phyloP scores from a whole-genome alignment of 805 yeast genomes.

The Candida verbasci region DNA sequence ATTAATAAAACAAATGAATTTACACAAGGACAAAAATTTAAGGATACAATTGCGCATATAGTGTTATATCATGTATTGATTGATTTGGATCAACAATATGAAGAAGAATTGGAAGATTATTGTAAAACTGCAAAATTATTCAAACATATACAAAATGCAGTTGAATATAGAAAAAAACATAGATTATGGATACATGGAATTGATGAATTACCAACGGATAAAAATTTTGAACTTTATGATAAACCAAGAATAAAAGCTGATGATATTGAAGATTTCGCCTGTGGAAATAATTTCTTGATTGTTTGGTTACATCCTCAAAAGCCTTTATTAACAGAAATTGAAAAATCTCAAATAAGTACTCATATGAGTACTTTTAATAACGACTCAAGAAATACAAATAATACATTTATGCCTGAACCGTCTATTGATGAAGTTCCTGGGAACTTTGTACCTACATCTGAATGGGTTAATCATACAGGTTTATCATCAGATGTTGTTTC shows the following conservation, averaged over 20 bases:
- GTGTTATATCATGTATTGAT: conserved; percentile 21
- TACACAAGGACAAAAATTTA: conserved; percentile 12
- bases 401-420: conserved; percentile 1
- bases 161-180: conserved; percentile 20
- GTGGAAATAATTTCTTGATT: conserved; percentile 21
- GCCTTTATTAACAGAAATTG: conserved; percentile 13
- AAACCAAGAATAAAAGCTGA: conserved; percentile 1
- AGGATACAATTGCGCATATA: conserved; percentile 31
- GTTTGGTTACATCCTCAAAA: conserved; percentile 29
- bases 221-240: background rate
- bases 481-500: conserved; percentile 6
- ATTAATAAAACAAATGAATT: conserved; percentile 7
- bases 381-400: conserved; percentile 6
- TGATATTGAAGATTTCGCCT: conserved; percentile 19
- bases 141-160: conserved; percentile 16
- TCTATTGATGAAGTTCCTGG: conserved; percentile 1
- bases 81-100: conserved; percentile 27
- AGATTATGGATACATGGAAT: conserved; percentile 25
- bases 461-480: conserved; percentile 4
- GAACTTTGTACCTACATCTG: conserved; percentile 1
- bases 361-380: conserved; percentile 5
- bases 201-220: conserved; percentile 7
- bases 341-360: conserved; percentile 1
- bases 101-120: conserved; percentile 18
- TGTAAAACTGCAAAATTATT: conserved; percentile 16